Conservation (phyloP, 2,329 filamentous ascomycete genomes). For the Talaromyces sp. region DNA sequence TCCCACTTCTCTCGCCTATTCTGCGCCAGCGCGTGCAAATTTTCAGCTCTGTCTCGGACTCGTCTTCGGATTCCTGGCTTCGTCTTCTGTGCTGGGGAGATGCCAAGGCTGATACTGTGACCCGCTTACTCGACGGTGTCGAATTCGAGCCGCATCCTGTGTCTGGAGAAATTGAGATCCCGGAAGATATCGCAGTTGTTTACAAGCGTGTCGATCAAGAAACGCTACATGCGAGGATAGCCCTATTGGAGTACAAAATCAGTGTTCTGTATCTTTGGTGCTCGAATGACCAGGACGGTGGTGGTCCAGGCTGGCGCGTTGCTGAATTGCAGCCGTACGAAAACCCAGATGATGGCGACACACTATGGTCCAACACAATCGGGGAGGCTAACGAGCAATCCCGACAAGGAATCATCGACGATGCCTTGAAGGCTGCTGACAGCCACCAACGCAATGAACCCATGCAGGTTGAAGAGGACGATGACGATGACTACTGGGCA, state of each 20-base stretch:
- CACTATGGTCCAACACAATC: constrained; percentile 50
- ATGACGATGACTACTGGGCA: constrained; percentile 62
- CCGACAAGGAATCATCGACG: constrained; percentile 30
- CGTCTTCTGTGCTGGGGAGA: constrained; percentile 56
- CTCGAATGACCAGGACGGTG: constrained; percentile 49
- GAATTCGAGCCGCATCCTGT: constrained; percentile 59
- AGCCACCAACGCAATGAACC: constrained; percentile 14
- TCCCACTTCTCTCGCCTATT: constrained; percentile 59
- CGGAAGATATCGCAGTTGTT: constrained; percentile 49
- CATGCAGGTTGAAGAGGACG: constrained; percentile 45
- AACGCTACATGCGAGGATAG: constrained; percentile 53
- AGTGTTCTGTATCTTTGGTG: constrained; percentile 58
- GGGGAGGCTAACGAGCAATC: constrained; percentile 50
- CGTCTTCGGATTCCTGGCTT: constrained; percentile 51
- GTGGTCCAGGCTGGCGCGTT: constrained; percentile 52
- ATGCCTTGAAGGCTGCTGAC: constrained; percentile 30
- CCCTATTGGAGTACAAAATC: constrained; percentile 52
- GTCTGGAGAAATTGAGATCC: constrained; percentile 60
- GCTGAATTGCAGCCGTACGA: constrained; percentile 55
- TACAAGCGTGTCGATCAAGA: constrained; percentile 59
- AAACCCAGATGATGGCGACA: constrained; percentile 42
- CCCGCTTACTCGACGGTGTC: constrained; percentile 49
- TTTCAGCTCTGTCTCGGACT: constrained; percentile 42
- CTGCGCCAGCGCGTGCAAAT: constrained; percentile 58
- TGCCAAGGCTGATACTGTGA: constrained; percentile 48